Conservation (phyloP, 2,329 filamentous ascomycete genomes). For the Ceratocystis albifundus region DNA sequence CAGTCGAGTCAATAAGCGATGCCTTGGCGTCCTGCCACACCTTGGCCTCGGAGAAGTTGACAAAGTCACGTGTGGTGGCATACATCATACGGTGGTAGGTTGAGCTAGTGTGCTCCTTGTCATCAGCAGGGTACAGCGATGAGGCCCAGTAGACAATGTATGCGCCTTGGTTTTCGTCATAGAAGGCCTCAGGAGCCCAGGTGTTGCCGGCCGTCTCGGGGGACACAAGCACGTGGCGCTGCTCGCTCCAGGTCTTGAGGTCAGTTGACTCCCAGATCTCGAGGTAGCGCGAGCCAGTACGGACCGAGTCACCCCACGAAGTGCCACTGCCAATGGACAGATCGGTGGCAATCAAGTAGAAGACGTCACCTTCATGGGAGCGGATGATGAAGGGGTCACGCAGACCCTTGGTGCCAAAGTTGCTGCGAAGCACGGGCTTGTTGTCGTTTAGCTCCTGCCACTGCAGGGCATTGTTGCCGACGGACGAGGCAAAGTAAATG, state of each 20-base stretch:
- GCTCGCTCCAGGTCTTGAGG: slow-evolving; percentile 40
- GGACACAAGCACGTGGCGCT: slow-evolving; percentile 40
- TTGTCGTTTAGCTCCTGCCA: slow-evolving; percentile 42
- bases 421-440: slow-evolving; percentile 37
- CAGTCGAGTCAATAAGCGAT: slow-evolving; percentile 43
- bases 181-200: slow-evolving; percentile 44
- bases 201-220: slow-evolving; percentile 42
- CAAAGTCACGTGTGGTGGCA: slow-evolving; percentile 40
- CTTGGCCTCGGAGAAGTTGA: slow-evolving; percentile 37
- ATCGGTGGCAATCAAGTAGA: slow-evolving; percentile 42
- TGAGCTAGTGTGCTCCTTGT: slow-evolving; percentile 33
- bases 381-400: slow-evolving; percentile 44
- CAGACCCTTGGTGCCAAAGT: slow-evolving; percentile 38
- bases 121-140: slow-evolving; percentile 34
- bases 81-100: slow-evolving; percentile 45
- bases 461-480: slow-evolving; percentile 41
- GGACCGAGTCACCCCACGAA: slow-evolving; percentile 39
- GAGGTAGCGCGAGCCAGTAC: slow-evolving; percentile 39
- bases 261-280: slow-evolving; percentile 44
- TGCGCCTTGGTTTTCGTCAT: slow-evolving; percentile 33
- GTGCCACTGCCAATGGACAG: slow-evolving; percentile 44
- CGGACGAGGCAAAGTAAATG: slow-evolving; percentile 41
- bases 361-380: slow-evolving; percentile 39
- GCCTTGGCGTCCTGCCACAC: slow-evolving; percentile 42
- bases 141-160: slow-evolving; percentile 40